Evolutionary conservation across 2,329 filamentous ascomycete genomes (phyloP).

Genomic region (Aschersonia sp.): DNA sequence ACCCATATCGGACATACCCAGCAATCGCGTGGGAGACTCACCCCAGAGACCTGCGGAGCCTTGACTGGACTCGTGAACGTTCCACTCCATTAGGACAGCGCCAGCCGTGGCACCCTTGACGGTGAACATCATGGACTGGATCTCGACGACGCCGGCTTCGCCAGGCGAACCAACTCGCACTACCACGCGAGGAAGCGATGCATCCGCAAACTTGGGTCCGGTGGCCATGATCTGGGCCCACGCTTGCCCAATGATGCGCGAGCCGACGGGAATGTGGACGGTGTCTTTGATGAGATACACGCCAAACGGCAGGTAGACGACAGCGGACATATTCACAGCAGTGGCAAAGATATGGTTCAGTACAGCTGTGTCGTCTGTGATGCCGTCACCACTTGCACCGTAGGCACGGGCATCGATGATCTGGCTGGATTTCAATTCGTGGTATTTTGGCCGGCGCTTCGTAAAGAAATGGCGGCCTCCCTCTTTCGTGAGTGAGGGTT

Average conservation of each 20-base stretch:
- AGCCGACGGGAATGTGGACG: constrained; percentile 26
- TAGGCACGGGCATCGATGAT: constrained; percentile 10
- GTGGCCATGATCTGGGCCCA: constrained; percentile 32
- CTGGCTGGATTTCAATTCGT: neutral
- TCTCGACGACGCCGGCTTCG: constrained; percentile 43
- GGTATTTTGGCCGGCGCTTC: constrained; percentile 1
- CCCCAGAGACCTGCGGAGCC: constrained; percentile 37
- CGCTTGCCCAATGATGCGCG: constrained; percentile 30
- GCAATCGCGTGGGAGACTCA: neutral
- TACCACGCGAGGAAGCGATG: constrained; percentile 20
- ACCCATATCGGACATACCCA: neutral
- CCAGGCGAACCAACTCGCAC: constrained; percentile 41
- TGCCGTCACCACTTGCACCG: constrained; percentile 51
- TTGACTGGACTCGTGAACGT: constrained; percentile 27
- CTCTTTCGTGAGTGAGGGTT: neutral
- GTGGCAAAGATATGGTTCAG: constrained; percentile 14
- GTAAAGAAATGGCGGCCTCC: neutral
- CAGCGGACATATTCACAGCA: constrained; percentile 10
- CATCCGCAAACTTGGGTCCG: constrained; percentile 15
- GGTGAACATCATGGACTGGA: constrained; percentile 47
- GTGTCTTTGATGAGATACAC: constrained; percentile 31
- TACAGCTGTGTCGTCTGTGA: constrained; percentile 42
- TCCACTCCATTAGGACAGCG: constrained; percentile 51
- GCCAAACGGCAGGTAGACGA: constrained; percentile 6
- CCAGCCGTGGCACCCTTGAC: constrained; percentile 44